phyloP scores from a whole-genome alignment of 2,329 filamentous ascomycete genomes.

The Septoria linicola region DNA sequence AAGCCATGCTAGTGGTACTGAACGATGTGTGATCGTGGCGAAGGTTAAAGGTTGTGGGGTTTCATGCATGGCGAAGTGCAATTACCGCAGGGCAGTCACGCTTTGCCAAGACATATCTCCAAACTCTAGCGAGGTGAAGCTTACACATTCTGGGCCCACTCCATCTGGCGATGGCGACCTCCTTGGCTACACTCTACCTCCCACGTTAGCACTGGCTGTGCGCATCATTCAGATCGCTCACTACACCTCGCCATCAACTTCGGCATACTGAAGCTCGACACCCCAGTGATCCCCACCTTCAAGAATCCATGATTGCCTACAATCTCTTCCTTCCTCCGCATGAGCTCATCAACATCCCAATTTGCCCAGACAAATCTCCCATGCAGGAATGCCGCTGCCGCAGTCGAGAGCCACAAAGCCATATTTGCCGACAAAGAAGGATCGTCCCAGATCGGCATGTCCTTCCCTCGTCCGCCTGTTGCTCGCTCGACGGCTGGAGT shows the following conservation, averaged over 20 bases:
- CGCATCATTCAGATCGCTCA: too few species aligned
- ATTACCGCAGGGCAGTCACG: too few species aligned
- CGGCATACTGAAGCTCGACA: constrained; percentile 4
- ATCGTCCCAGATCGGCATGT: neutral
- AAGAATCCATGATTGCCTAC: constrained; percentile 4
- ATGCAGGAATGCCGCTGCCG: constrained; percentile 13
- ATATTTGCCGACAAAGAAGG: constrained; percentile 7
- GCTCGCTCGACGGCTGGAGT: constrained; percentile 1
- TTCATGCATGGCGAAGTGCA: too few species aligned
- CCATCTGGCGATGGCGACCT: too few species aligned
- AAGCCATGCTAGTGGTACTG: too few species aligned
- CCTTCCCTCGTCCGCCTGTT: constrained; percentile 5
- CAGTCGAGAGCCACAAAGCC: constrained; percentile 12
- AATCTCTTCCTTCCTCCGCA: constrained; percentile 12
- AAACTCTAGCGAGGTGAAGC: too few species aligned
- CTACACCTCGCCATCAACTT: constrained; percentile 6
- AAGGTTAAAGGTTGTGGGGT: too few species aligned
- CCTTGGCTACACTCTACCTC: too few species aligned
- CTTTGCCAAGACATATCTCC: too few species aligned
- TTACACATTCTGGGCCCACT: too few species aligned
- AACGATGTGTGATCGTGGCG: too few species aligned
- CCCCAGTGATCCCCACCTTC: constrained; percentile 13
- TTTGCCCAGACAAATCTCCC: constrained; percentile 18
- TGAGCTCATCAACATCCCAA: constrained; percentile 16
- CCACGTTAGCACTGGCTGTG: too few species aligned